Base-by-base conservation (phyloP, 805 yeast species). In the Zygosaccharomyces bisporus region DNA sequence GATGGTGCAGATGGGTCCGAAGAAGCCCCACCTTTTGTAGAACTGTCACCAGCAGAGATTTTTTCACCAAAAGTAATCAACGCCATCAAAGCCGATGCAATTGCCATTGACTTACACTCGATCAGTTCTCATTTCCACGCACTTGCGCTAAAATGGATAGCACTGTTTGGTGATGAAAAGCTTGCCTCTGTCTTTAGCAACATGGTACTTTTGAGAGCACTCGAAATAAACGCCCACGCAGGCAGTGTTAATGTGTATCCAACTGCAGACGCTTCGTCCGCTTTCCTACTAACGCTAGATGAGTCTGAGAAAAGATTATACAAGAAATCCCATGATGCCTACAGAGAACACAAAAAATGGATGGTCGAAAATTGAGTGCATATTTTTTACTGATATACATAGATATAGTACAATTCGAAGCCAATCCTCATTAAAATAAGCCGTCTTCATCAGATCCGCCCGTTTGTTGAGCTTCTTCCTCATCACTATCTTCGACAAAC, bases 21-120 rank as follows among this genome's bases (percentile, higher is more conserved):
- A 13, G 62, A 56, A 13, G 51, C 60, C 12, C 53, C 60, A 4
- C 78, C 84, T 4, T 86, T 87, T 54, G 70, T 87, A 4, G 82
- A 79, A 39, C 69, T 89, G 43, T 66, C 78, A 19, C 80, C 77
- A 39, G 98, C 98, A 0, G 85, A 80, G 2, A 79, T 81, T 32
- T 74, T 89, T 44, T 71, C 77, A 17, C 59, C 69, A 6, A 78
- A 77, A 45, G 89, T 89, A 16, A 63, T 85, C 23, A 90, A 89
- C 57, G 95, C 96, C 27, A 80, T 90, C 38, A 86, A 85, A 58
- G 74, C 95, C 0, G 83, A 79, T 49, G 78, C 95, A 1, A 62
- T 62, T 1, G 67, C 75, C 14, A 70, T 88, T n/a, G 91, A 87
- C 56, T 59, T 87, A 20, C 83, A 84, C 50, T 63, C 80, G 2